These are phyloP conservation scores for Omphalotus guepiniiformis DNA, from an alignment of 768 basidiomycete species.

Conservation along the genomic window DNA sequence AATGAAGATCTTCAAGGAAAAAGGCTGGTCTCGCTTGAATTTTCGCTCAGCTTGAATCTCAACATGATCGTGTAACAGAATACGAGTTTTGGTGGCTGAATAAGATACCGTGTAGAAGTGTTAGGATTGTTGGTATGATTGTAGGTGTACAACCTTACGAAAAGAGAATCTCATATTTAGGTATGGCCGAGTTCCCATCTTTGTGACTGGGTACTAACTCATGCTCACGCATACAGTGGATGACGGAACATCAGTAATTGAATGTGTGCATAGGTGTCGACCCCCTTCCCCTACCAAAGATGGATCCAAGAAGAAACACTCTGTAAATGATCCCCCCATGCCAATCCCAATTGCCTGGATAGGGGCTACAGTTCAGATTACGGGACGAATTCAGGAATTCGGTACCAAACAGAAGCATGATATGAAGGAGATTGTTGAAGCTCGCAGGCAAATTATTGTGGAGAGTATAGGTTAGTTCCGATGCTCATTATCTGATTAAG, in stretches of 20 bases:
- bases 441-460: constrained; percentile 38
- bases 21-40: constrained; percentile 20
- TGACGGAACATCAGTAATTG: constrained; percentile 71
- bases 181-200: constrained; percentile 30
- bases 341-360: constrained; percentile 34
- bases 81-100: constrained; percentile 70
- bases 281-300: constrained; percentile 20
- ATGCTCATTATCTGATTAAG: too few relatives aligned
- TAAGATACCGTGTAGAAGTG: constrained; percentile 62
- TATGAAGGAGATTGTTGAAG: constrained; percentile 12
- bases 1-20: constrained; percentile 34
- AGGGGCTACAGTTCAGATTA: constrained; percentile 31
- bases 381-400: constrained; percentile 40
- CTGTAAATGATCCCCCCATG: constrained; percentile 5
- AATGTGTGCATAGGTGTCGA: constrained; percentile 49
- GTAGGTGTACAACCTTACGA: constrained; percentile 62
- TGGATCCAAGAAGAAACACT: not conserved
- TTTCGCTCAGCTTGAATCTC: too few relatives aligned
- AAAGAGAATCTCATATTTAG: constrained; percentile 51
- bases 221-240: constrained; percentile 47
- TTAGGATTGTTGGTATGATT: constrained; percentile 57
- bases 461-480: constrained; percentile 47
- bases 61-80: too few relatives aligned
- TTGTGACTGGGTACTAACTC: not conserved
- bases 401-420: constrained; percentile 35